Base-by-base conservation (phyloP, 2,329 filamentous ascomycete species). In the Pseudocercospora ulei region DNA sequence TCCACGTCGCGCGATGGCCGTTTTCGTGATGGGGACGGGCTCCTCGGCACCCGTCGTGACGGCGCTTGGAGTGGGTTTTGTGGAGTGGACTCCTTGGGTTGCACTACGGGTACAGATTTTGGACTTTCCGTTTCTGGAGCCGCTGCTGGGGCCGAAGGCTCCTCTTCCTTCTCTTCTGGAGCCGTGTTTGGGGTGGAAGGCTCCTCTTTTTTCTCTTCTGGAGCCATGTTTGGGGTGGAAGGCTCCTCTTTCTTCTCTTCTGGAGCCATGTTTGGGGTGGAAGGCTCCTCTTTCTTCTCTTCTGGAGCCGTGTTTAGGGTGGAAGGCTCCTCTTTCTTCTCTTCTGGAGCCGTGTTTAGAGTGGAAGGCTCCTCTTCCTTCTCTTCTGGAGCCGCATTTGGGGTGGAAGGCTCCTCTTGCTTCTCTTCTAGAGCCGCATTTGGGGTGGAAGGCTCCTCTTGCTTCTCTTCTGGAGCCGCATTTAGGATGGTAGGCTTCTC, bases 1-100 rank as follows among this genome's bases (percentile, higher is more conserved):
- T 43, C 42, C 9, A 44, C 39, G 11, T 41, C 39, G 7, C 41
- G 17, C 4, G 47, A 48, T n/a, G n/a, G n/a, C n/a, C n/a, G n/a
- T 17, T 14, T 33, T 12, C 40, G 34, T 19, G 38, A 7, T 17
- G 42, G 23, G 1, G 39, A 33, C 9, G 36, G 16, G 14, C 12
- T 24, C 27, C 38, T 36, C 9, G 34, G 13, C 16, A 16, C 13
- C 36, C 16, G 22, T 20, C 8, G 23, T 11, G 29, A 20, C 16
- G 29, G 35, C 7, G 34, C 36, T 12, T 39, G 41, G 12, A 43
- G 19, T 5, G 36, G 36, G 12, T 28, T 36, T 3, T 23, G 16
- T 14, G 39, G 33, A 4, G 38, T 35, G 23, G 17, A 9, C 5
- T 42, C 39, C 17, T 42, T 41, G 13, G 18, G n/a, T n/a, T n/a